Percentiles rank a stretch among this genome's conserved stretches.
These are phyloP conservation scores for Davidsoniella virescens DNA, from an alignment of 2,329 filamentous ascomycete species.

Conservation along the genomic window DNA sequence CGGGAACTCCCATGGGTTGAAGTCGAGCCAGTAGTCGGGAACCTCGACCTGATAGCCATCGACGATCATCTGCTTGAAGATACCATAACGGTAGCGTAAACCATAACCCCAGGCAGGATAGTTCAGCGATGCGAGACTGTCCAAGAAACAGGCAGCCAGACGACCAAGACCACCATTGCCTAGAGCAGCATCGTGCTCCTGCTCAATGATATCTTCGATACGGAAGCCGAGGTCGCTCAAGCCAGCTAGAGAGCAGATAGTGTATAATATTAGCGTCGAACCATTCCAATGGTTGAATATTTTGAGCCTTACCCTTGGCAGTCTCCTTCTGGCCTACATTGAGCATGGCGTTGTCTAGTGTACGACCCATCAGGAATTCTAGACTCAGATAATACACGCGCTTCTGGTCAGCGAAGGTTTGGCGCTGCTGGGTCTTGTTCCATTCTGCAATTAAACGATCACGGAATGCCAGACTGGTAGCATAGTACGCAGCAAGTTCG, in stretches of 20 bases:
- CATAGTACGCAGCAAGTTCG: conserved; percentile 81
- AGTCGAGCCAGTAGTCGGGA: conserved; percentile 97
- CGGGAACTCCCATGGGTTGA: conserved; percentile 98
- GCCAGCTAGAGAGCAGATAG: conserved; percentile 41
- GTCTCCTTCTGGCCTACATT: conserved; percentile 80
- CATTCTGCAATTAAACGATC: conserved; percentile 87
- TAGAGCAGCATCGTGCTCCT: conserved; percentile 91
- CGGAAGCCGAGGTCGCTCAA: conserved; percentile 83
- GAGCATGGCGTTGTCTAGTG: conserved; percentile 95
- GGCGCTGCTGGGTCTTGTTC: conserved; percentile 95
- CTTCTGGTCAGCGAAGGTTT: conserved; percentile 82
- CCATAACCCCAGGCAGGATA: conserved; percentile 97
- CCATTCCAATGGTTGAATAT: conserved; percentile 7
- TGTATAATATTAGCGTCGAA: conserved; percentile 23
- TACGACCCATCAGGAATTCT: conserved; percentile 93
- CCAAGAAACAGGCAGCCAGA: conserved; percentile 89
- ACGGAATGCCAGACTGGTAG: conserved; percentile 79
- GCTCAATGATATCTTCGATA: conserved; percentile 84
- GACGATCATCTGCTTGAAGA: conserved; percentile 99
- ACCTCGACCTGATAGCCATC: conserved; percentile 97
- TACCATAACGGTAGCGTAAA: conserved; percentile 85
- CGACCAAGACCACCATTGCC: conserved; percentile 92
- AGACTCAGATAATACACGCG: conserved; percentile 93
- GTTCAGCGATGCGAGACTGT: conserved; percentile 87
- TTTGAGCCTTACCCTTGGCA: conserved; percentile 47